Percentiles rank a stretch among this genome's conserved stretches.
phyloP scores from a whole-genome alignment of 2,329 filamentous ascomycete genomes.

The Fusarium dlaminii region DNA sequence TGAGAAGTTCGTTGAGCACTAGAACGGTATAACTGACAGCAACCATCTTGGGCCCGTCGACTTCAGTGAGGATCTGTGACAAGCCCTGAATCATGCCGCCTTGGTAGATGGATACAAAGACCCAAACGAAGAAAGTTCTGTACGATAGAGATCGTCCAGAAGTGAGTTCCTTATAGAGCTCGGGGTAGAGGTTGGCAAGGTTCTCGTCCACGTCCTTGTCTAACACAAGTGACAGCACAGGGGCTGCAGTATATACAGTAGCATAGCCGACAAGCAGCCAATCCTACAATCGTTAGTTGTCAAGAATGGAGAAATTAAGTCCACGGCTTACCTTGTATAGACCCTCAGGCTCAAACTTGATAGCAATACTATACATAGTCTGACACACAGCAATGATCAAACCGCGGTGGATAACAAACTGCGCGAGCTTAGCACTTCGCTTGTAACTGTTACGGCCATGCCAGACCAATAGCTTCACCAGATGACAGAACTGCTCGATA shows the following conservation, averaged over 20 bases:
- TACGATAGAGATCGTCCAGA: slow-evolving; percentile 87
- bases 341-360: slow-evolving; percentile 91
- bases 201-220: slow-evolving; percentile 96
- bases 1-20: slow-evolving; percentile 92
- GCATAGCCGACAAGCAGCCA: slow-evolving; percentile 98
- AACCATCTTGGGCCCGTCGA: slow-evolving; percentile 80
- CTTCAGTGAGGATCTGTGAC: slow-evolving; percentile 84
- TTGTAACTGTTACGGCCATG: slow-evolving; percentile 98
- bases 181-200: slow-evolving; percentile 92
- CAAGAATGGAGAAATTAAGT: background rate
- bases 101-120: slow-evolving; percentile 93
- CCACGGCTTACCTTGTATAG: slow-evolving; percentile 74
- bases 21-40: slow-evolving; percentile 91
- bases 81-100: slow-evolving; percentile 96
- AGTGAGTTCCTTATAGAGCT: slow-evolving; percentile 98
- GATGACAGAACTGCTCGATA: slow-evolving; percentile 92
- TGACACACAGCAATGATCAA: slow-evolving; percentile 96
- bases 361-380: slow-evolving; percentile 95
- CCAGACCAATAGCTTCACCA: slow-evolving; percentile 98
- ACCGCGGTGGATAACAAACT: slow-evolving; percentile 98
- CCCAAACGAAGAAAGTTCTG: slow-evolving; percentile 96
- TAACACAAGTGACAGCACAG: slow-evolving; percentile 91
- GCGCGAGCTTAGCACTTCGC: slow-evolving; percentile 90
- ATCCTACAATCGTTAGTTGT: slow-evolving; percentile 61
- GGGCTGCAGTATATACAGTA: slow-evolving; percentile 92